phyloP scores from a whole-genome alignment of 164 flowering plant species.

The Kingdonia uniflora region DNA sequence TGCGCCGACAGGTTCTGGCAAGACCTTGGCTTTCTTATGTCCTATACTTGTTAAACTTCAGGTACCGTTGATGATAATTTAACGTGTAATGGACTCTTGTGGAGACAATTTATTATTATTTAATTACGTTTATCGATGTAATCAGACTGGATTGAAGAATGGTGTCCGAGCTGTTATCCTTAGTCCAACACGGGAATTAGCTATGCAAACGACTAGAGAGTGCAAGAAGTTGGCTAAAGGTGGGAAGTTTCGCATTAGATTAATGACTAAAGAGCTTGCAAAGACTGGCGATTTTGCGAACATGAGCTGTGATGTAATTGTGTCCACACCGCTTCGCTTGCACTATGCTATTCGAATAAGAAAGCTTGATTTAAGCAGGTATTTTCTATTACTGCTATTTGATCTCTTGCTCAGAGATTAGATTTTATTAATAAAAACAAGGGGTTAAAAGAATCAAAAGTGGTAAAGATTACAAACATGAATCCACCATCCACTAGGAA shows the following conservation, averaged over 20 bases:
- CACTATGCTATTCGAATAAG: conserved; percentile 42
- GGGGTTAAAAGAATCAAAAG: no score
- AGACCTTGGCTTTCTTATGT: conserved; percentile 80
- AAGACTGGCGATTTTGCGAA: conserved; percentile 59
- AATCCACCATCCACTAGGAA: no score
- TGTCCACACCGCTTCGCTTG: conserved; percentile 82
- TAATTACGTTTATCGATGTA: conserved; percentile 1
- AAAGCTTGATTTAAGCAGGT: conserved; percentile 89
- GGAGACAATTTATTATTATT: neutral
- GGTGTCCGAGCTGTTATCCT: conserved; percentile 82
- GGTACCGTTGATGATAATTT: conserved; percentile 27
- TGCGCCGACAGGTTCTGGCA: conserved; percentile 98
- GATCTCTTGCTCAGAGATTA: no score
- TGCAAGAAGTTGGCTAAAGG: conserved; percentile 84
- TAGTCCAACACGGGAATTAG: conserved; percentile 84
- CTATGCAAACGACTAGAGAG: conserved; percentile 84
- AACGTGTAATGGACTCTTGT: neutral
- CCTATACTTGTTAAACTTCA: conserved; percentile 87
- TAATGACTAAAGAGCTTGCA: conserved; percentile 68
- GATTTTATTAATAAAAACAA: no score
- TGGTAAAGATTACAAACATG: no score
- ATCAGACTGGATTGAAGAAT: conserved; percentile 51
- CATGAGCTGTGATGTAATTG: conserved; percentile 60
- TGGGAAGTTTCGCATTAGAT: conserved; percentile 48
- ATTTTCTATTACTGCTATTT: neutral